A percentile compares a stretch with the other conserved stretches of the same genome.
phyloP scores from a whole-genome alignment of 306 rosid genomes.

The Cercis canadensis region DNA sequence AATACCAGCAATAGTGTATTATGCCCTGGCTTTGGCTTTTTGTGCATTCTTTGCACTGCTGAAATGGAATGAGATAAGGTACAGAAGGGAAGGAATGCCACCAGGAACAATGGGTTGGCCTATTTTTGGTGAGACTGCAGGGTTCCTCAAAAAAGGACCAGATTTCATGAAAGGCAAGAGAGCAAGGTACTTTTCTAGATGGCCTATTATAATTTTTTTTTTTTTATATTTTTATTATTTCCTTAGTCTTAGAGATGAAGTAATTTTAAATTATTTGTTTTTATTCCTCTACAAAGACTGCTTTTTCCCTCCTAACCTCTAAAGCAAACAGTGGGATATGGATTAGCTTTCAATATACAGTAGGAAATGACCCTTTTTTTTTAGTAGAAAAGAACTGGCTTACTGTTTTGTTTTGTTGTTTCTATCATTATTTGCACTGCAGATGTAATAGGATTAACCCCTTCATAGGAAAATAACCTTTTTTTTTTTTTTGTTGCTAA shows the following conservation, averaged over 20 bases:
- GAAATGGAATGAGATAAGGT: constrained; percentile 65
- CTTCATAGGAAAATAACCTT: background rate
- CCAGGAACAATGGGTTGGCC: constrained; percentile 95
- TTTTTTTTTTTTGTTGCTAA: no score
- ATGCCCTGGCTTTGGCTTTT: constrained; percentile 45
- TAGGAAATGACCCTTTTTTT: constrained; percentile 23
- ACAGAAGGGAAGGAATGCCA: constrained; percentile 63
- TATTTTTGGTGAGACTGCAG: constrained; percentile 67
- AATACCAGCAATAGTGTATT: constrained; percentile 43
- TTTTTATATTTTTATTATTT: background rate
- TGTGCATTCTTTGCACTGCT: constrained; percentile 54
- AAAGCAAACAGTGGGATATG: constrained; percentile 23
- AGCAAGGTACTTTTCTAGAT: constrained; percentile 57
- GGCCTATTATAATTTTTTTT: background rate
- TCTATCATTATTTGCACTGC: constrained; percentile 1
- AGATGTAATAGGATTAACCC: background rate
- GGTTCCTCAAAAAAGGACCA: constrained; percentile 72
- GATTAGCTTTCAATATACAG: constrained; percentile 35
- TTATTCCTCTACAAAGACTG: constrained; percentile 23
- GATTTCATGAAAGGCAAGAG: constrained; percentile 68
- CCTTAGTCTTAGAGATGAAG: background rate
- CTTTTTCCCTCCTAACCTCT: constrained; percentile 21
- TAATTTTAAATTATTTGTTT: background rate
- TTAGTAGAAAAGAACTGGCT: constrained; percentile 6
- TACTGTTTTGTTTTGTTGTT: background rate